Percentiles rank a stretch among this genome's conserved stretches.
Conservation (phyloP, 2,329 filamentous ascomycete genomes). For the Aspergillus novofumigatus region DNA sequence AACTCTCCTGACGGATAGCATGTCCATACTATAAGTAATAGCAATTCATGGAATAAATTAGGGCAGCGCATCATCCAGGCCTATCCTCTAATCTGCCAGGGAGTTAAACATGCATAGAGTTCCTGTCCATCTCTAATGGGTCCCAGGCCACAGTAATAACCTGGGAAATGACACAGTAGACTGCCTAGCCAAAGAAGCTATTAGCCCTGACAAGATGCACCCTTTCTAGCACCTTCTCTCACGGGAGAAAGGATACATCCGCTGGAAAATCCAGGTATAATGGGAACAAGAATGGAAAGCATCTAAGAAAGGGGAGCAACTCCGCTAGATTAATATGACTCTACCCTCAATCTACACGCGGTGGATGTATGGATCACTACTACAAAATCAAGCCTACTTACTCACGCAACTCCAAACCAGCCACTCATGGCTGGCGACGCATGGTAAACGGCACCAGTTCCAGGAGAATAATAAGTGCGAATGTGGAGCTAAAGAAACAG, state of each 20-base stretch:
- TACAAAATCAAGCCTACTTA: constrained; percentile 15
- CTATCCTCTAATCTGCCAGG: constrained; percentile 11
- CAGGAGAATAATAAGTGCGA: constrained; percentile 12
- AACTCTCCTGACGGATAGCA: constrained; percentile 18
- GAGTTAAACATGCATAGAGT: constrained; percentile 7
- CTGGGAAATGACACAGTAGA: constrained; percentile 8
- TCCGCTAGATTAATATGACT: constrained; percentile 4
- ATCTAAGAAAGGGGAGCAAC: constrained; percentile 10
- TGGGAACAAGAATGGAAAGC: constrained; percentile 12
- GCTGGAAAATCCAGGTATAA: constrained; percentile 1
- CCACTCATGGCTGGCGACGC: constrained; percentile 18
- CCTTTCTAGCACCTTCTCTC: constrained; percentile 11
- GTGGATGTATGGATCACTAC: constrained; percentile 12
- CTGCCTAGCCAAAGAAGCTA: constrained; percentile 10
- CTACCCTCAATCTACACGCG: constrained; percentile 5
- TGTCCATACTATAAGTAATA: constrained; percentile 16
- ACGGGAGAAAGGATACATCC: constrained; percentile 7
- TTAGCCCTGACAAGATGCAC: constrained; percentile 5
- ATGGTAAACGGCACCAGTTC: constrained; percentile 9
- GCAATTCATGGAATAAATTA: constrained; percentile 14
- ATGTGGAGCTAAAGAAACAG: constrained; percentile 17
- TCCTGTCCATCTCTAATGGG: constrained; percentile 12
- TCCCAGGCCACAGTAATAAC: constrained; percentile 2
- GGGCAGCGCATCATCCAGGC: constrained; percentile 18
- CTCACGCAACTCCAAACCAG: constrained; percentile 17